Base-by-base conservation (phyloP, 2,329 filamentous ascomycete species). In the Hypoxylon sp. region DNA sequence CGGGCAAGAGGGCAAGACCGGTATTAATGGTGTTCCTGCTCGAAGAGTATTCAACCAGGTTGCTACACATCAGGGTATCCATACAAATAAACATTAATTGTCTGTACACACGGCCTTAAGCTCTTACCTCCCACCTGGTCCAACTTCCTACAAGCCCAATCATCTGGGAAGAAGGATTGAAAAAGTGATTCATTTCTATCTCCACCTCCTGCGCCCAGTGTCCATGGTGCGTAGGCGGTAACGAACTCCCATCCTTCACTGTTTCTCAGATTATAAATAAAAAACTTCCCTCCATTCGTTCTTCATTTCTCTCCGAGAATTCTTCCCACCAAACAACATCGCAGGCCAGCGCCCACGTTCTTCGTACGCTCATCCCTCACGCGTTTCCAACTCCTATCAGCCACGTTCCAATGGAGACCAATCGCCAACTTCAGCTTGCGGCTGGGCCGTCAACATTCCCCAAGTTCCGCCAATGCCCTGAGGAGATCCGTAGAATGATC, bases 171-270 rank as follows among this genome's bases (percentile, higher is more conserved):
- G 2, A 41, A 41, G 28, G 36, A 41, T 41, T 17, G 36, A 5
- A 41, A 19, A 17, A 41, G n/a, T 41, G 36, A 41, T 41, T 41
- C 36, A 41, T 41, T 41, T 9, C n/a, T n/a, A 41, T 41, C 36
- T 41, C 5, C 7, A 7, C n/a, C 7, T 41, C 19, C 36, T 41
- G 7, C 36, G 9, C 36, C 9, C 28, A 5, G 6, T 30, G 28
- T 30, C 9, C 2, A 30, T 30, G 28, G 28, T 9, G 5, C 28
- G 28, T 30, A 30, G 28, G 28, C 6, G 9, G 28, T 30, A 7
- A 30, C 28, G 28, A 30, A 41, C 36, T 7, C 36, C 6, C 9
- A 5, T 38, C 2, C n/a, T 17, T 41, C 36, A 9, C 36, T 17
- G n/a, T 7, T 17, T 41, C n/a, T 17, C 28, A 30, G 5, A 30